Evolutionary conservation across 352 stramenopile species (phyloP), one percentile per base, ranked within the genome.

Genomic region (Globisporangium splendens): DNA sequence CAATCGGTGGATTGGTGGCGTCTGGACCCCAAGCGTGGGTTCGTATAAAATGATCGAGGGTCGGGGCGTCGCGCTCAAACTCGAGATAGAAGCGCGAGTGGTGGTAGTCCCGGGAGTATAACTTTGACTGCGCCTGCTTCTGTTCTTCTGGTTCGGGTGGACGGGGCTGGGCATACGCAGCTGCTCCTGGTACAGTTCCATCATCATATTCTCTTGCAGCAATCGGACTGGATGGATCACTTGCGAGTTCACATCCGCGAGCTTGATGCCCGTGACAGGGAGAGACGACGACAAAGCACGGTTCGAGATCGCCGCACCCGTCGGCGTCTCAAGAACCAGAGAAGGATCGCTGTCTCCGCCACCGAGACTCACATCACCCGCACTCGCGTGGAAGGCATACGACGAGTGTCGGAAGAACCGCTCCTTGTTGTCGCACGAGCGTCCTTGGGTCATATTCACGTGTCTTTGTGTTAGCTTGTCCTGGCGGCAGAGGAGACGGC

Each of bases 111-210:
- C 35, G 20, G 50, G 41, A 35, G 28, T 35, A 35, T 51, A n/a
- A n/a, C 49, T 28, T 18, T 20, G 15, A 4, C 22, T 38, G 49
- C 42, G n/a, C 17, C 3, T 17, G 18, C 50, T 56, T 13, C 50
- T 20, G 17, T 7, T 21, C 39, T 43, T 63, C 42, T 59, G 57
- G 46, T 49, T 44, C 46, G 14, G n/a, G 22, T 56, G 39, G 18
- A 54, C 54, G 20, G 56, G 54, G 22, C 54, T 67, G 20, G 61
- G 61, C 48, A 38, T 22, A 11, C 61, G 63, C 55, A 68, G 62
- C 56, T 82, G 73, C 63, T 83, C 69, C 46, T 80, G 66, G 43
- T 68, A 74, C 43, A 78, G 60, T 46, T 83, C 71, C 17, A 65
- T 39, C 68, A 73, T 80, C 49, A 58, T 46, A 53, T 54, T 68